phyloP scores from a whole-genome alignment of 2,329 filamentous ascomycete species.

The Aureobasidium sp. region DNA sequence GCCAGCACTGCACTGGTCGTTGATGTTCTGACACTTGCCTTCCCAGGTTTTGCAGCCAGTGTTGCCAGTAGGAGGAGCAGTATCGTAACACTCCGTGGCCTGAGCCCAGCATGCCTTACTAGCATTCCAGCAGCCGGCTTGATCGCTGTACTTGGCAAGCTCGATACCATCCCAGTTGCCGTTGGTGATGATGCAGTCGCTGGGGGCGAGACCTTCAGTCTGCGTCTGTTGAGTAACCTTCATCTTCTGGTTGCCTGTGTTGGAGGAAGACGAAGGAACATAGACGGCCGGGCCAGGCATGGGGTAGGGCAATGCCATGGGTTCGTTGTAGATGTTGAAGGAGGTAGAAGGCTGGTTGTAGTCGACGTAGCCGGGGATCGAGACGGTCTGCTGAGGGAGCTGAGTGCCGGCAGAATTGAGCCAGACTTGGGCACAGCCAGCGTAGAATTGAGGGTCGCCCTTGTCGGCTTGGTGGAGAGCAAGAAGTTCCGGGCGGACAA shows the following conservation, averaged over 20 bases:
- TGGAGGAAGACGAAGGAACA: slow-evolving; percentile 29
- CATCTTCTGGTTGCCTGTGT: slow-evolving; percentile 14
- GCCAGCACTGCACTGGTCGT: slow-evolving; percentile 32
- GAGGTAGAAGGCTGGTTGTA: slow-evolving; percentile 46
- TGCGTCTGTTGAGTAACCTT: slow-evolving; percentile 19
- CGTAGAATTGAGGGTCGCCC: slow-evolving; percentile 62
- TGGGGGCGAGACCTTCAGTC: slow-evolving; percentile 45
- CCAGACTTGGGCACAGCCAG: slow-evolving; percentile 63
- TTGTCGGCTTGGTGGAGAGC: slow-evolving; percentile 56
- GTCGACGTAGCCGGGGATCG: slow-evolving; percentile 59
- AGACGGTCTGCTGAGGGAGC: slow-evolving; percentile 40
- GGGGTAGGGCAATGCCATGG: slow-evolving; percentile 46
- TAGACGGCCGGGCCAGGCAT: slow-evolving; percentile 52
- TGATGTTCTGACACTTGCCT: slow-evolving; percentile 47
- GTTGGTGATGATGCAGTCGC: slow-evolving; percentile 54
- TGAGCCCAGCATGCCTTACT: slow-evolving; percentile 44
- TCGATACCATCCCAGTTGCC: slow-evolving; percentile 65
- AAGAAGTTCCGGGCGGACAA: slow-evolving; percentile 62
- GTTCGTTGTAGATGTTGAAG: slow-evolving; percentile 55
- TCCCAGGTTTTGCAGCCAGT: slow-evolving; percentile 55
- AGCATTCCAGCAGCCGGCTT: slow-evolving; percentile 25
- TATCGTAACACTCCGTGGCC: slow-evolving; percentile 49
- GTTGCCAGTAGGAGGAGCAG: slow-evolving; percentile 50
- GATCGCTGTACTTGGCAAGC: slow-evolving; percentile 47
- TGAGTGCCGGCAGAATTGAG: slow-evolving; percentile 44